Evolutionary conservation across 805 yeast species (phyloP), one percentile per base, ranked within the genome.

Genomic region (Candida manassasensis): DNA sequence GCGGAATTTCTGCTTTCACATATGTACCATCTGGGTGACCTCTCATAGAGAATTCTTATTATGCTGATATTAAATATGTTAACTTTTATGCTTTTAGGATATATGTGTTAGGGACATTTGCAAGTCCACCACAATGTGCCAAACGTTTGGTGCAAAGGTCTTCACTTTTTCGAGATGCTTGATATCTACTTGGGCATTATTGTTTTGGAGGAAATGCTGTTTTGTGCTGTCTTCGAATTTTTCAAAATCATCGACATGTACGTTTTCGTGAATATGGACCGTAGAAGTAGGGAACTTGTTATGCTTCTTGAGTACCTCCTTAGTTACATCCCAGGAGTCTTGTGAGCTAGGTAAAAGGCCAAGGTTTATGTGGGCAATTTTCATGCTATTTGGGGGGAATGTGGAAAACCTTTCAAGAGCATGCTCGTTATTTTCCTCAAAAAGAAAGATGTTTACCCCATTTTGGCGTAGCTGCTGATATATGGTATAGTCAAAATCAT

Each of bases 61-160:
- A n/a, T n/a, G n/a, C n/a, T n/a, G n/a, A n/a, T n/a, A n/a, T n/a
- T n/a, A n/a, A n/a, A n/a, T n/a, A n/a, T n/a, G n/a, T n/a, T n/a
- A n/a, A n/a, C n/a, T n/a, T n/a, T n/a, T n/a, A n/a, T n/a, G n/a
- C n/a, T n/a, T n/a, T n/a, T n/a, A n/a, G n/a, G n/a, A n/a, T n/a
- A n/a, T n/a, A n/a, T n/a, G n/a, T n/a, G n/a, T n/a, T n/a, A n/a
- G n/a, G n/a, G n/a, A n/a, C n/a, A 31, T 6, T 22, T 31, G 27
- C 10, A 31, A 15, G 33, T 63, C 70, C 12, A 57, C 42, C 4
- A 84, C 84, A 2, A 84, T 61, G 46, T 86, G 96, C 81, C 84
- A 81, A 2, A 87, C 78, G 32, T 82, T 90, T 0, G 96, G 96
- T 0, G 95, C 94, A 67, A 79, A 86, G 0, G 90, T 83, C 59